Evolutionary conservation across 2,329 filamentous ascomycete species (phyloP).

Genomic region (Dactylellina sp.): DNA sequence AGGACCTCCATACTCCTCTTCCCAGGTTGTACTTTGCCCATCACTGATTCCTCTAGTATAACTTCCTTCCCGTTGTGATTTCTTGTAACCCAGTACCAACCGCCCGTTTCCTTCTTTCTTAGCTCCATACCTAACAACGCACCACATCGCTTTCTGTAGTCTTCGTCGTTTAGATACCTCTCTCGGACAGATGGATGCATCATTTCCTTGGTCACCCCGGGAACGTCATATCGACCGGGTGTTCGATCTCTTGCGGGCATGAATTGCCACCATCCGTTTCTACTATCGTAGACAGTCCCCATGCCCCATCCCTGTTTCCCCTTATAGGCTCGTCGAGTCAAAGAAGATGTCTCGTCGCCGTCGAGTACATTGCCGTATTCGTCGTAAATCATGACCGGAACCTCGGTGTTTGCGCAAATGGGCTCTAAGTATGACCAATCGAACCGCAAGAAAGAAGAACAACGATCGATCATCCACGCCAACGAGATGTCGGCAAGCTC

Average conservation of each 20-base stretch:
- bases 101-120: conserved; percentile 37
- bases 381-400: conserved; percentile 32
- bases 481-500: conserved; percentile 67
- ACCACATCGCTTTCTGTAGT: conserved; percentile 48
- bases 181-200: conserved; percentile 59
- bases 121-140: conserved; percentile 45
- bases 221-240: conserved; percentile 60
- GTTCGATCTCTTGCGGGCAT: conserved; percentile 58
- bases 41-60: conserved; percentile 33
- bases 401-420: conserved; percentile 49
- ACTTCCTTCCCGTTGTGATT: conserved; percentile 12
- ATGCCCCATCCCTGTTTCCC: conserved; percentile 61
- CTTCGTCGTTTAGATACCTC: conserved; percentile 48
- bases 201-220: conserved; percentile 54
- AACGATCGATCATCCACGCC: conserved; percentile 68
- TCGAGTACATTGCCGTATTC: conserved; percentile 37
- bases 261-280: conserved; percentile 57
- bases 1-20: conserved; percentile 49
- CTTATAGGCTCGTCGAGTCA: conserved; percentile 27
- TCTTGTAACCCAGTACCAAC: conserved; percentile 44
- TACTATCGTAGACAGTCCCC: conserved; percentile 62
- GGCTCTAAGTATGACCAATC: conserved; percentile 62
- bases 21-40: conserved; percentile 33
- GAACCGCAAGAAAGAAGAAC: conserved; percentile 63
- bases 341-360: conserved; percentile 21